Conservation (phyloP, 441 rosid species). For the Cnidoscolus chayamansa region DNA sequence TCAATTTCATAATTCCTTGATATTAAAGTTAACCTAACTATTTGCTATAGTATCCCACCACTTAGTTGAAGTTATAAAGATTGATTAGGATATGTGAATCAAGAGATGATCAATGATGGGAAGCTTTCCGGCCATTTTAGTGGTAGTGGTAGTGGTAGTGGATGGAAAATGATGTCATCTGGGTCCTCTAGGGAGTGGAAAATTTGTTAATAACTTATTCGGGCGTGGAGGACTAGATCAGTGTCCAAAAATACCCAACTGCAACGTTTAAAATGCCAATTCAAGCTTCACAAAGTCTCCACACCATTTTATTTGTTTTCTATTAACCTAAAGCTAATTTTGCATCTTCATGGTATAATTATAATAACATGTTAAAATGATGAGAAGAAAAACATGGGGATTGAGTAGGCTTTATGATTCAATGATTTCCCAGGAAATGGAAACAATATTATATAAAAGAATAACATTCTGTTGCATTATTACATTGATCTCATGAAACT, state of each 20-base stretch:
- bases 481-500: background rate
- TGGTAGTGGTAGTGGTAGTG: background rate
- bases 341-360: background rate
- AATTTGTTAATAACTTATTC: background rate
- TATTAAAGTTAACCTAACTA: background rate
- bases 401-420: background rate
- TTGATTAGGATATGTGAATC: background rate
- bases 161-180: constrained; percentile 4
- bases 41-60: background rate
- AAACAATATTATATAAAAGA: background rate
- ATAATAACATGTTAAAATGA: background rate
- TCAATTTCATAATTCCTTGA: constrained; percentile 2
- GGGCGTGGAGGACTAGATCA: constrained; percentile 2
- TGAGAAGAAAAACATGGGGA: background rate
- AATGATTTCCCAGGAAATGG: background rate
- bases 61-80: background rate
- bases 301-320: background rate
- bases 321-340: too few species aligned
- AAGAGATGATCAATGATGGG: background rate
- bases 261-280: background rate
- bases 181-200: background rate
- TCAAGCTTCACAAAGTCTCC: background rate
- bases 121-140: background rate
- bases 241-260: background rate
- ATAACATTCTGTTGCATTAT: background rate